Conservation (phyloP, 1,139 yeast genomes). For the Arxiozyma slooffiae region DNA sequence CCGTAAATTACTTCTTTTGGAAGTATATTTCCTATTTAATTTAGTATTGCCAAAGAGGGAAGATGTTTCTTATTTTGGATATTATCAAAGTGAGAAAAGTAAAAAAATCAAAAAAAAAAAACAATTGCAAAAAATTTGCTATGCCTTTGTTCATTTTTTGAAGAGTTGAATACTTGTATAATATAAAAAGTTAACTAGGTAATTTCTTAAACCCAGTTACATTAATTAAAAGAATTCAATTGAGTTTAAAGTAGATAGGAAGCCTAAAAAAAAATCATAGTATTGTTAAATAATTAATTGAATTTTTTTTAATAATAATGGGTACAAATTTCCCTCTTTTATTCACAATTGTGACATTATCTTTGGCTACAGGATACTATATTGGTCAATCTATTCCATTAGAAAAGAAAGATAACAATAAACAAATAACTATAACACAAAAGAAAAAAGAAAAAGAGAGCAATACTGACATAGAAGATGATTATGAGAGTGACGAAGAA, state of each 20-base stretch:
- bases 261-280: too few species aligned
- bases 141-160: too few species aligned
- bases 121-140: background rate
- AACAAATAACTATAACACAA: conserved; percentile 3
- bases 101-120: too few species aligned
- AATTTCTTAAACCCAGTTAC: too few species aligned
- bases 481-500: conserved; percentile 29
- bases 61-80: background rate
- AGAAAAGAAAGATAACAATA: background rate
- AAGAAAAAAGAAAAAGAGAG: conserved; percentile 11
- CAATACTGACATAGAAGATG: conserved; percentile 11
- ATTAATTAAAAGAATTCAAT: too few species aligned
- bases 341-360: conserved; percentile 19
- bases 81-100: background rate
- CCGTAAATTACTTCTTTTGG: background rate
- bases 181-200: too few species aligned
- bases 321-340: conserved; percentile 7
- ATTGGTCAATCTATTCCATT: conserved; percentile 19
- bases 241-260: too few species aligned
- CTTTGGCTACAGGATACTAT: conserved; percentile 25
- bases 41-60: background rate
- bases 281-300: too few species aligned
- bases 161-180: too few species aligned
- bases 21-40: background rate
- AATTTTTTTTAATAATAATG: too few species aligned